A percentile compares a stretch with the other conserved stretches of the same genome.
phyloP scores from a whole-genome alignment of 169 alveolate genomes.

The Cryptosporidium andersoni region DNA sequence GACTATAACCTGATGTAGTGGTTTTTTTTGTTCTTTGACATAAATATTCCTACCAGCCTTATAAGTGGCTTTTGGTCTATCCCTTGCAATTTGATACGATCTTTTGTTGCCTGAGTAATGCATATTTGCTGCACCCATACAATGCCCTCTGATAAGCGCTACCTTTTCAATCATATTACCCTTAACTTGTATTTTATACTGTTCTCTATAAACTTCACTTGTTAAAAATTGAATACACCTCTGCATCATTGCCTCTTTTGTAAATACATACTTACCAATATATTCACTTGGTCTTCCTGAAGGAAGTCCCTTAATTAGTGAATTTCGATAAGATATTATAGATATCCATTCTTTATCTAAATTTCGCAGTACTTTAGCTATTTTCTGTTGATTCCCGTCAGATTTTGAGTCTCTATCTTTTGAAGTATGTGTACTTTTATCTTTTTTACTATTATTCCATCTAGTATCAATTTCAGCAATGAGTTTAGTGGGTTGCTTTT shows the following conservation, averaged over 20 bases:
- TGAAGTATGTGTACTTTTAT: neutral
- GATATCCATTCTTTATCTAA: constrained; percentile 27
- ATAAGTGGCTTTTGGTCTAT: constrained; percentile 28
- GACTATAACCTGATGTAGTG: constrained; percentile 36
- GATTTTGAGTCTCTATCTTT: neutral
- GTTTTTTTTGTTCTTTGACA: constrained; percentile 36
- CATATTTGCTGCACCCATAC: constrained; percentile 35
- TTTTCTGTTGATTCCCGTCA: neutral
- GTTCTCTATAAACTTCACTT: neutral
- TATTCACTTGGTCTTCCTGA: constrained; percentile 32
- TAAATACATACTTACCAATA: constrained; percentile 37
- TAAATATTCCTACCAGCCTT: constrained; percentile 46
- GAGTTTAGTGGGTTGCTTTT: constrained; percentile 8
- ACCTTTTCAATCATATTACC: constrained; percentile 49
- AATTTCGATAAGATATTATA: constrained; percentile 1
- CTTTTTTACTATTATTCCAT: constrained; percentile 16
- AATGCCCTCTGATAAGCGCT: constrained; percentile 25
- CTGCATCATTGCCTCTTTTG: constrained; percentile 48
- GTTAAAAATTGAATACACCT: constrained; percentile 49
- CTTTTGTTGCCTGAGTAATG: neutral
- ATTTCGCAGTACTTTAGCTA: constrained; percentile 16
- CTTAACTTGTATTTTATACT: constrained; percentile 23
- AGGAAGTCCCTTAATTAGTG: constrained; percentile 27
- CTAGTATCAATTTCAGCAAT: constrained; percentile 44
- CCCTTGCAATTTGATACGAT: neutral